phyloP scores from a whole-genome alignment of 352 stramenopile species.

The Phytophthora palmivora region DNA sequence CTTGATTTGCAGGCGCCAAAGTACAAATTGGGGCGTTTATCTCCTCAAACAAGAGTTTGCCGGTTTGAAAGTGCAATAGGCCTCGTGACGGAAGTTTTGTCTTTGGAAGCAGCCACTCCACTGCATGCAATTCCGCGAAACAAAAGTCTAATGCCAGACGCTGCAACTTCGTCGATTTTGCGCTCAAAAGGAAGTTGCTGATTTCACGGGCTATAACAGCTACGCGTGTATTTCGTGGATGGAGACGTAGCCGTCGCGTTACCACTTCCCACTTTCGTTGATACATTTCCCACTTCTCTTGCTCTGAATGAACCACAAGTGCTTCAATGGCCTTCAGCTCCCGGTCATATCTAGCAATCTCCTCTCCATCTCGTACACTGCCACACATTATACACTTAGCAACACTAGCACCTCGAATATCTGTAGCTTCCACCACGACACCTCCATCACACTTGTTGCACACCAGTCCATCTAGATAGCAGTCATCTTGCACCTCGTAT shows the following conservation, averaged over 20 bases:
- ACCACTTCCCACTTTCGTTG: slow-evolving; percentile 37
- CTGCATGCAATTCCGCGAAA: slow-evolving; percentile 36
- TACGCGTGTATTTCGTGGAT: slow-evolving; percentile 41
- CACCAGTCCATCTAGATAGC: slow-evolving; percentile 48
- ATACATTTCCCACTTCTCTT: slow-evolving; percentile 37
- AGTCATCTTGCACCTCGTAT: slow-evolving; percentile 35
- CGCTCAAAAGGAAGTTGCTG: slow-evolving; percentile 47
- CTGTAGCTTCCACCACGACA: slow-evolving; percentile 16
- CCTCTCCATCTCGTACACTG: background rate
- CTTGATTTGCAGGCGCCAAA: background rate
- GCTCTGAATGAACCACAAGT: slow-evolving; percentile 4
- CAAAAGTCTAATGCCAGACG: slow-evolving; percentile 33
- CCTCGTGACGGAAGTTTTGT: slow-evolving; percentile 50
- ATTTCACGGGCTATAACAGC: slow-evolving; percentile 44
- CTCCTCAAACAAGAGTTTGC: slow-evolving; percentile 41
- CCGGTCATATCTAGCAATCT: slow-evolving; percentile 18
- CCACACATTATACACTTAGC: slow-evolving; percentile 37
- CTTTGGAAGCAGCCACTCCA: slow-evolving; percentile 51
- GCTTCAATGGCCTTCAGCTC: slow-evolving; percentile 23
- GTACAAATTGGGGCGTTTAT: slow-evolving; percentile 1
- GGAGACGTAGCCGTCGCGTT: slow-evolving; percentile 26
- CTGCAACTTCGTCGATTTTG: slow-evolving; percentile 11
- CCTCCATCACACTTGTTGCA: slow-evolving; percentile 40
- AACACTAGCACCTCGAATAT: background rate
- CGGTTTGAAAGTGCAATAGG: slow-evolving; percentile 54